Evolutionary conservation across 2,329 filamentous ascomycete genomes (phyloP).

Genomic region (Magnaporthales sp.): DNA sequence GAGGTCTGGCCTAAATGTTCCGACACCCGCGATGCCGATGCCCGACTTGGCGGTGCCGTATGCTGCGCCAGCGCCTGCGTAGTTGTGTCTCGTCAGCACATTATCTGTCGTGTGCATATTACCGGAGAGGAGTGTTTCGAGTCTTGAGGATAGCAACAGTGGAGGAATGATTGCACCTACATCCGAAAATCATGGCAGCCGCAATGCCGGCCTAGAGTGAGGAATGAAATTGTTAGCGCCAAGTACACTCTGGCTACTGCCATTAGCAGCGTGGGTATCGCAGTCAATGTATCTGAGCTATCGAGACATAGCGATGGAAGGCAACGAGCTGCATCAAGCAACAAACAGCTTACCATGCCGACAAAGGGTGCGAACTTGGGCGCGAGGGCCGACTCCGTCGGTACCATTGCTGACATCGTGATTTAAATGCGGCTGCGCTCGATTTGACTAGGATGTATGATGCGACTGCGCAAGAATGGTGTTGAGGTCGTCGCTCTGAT

Average conservation of each 20-base stretch:
- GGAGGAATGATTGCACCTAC: slow-evolving; percentile 38
- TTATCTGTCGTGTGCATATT: background rate
- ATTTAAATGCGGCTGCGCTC: background rate
- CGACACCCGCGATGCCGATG: slow-evolving; percentile 79
- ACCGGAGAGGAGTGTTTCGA: slow-evolving; percentile 13
- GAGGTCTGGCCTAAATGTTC: slow-evolving; percentile 74
- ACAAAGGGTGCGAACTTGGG: slow-evolving; percentile 84
- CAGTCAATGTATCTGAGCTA: background rate
- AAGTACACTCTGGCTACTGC: background rate
- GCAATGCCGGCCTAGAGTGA: slow-evolving; percentile 60
- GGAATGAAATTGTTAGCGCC: background rate
- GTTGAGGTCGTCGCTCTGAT: background rate
- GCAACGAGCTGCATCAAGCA: background rate
- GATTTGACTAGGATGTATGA: background rate
- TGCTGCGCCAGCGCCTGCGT: slow-evolving; percentile 58
- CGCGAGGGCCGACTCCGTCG: slow-evolving; percentile 49
- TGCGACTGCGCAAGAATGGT: background rate
- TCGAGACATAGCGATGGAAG: background rate
- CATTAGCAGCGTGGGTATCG: background rate
- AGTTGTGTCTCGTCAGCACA: background rate
- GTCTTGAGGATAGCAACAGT: slow-evolving; percentile 9
- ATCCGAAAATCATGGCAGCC: slow-evolving; percentile 76
- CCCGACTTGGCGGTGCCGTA: slow-evolving; percentile 85
- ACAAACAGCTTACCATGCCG: slow-evolving; percentile 61
- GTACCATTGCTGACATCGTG: slow-evolving; percentile 23